Percentiles rank a stretch among this genome's conserved stretches.
Evolutionary conservation across 2,329 filamentous ascomycete genomes (phyloP).

Genomic region (Neofusicoccum laricinum): DNA sequence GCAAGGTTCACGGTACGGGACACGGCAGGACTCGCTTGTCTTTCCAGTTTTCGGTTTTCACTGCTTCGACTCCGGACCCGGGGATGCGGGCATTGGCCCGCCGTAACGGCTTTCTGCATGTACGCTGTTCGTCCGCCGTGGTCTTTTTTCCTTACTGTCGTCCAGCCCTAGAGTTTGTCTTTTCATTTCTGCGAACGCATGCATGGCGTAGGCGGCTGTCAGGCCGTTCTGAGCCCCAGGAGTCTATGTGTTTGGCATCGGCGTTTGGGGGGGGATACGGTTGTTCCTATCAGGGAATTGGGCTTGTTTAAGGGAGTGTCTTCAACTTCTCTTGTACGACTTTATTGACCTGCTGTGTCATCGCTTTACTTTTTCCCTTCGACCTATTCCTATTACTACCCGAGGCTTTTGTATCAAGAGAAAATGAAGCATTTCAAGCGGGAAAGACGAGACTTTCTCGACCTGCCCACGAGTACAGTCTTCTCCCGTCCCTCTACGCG

Average conservation of each 20-base stretch:
- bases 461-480: too few species aligned
- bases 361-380: background rate
- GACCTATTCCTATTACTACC: background rate
- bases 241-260: conserved; percentile 7
- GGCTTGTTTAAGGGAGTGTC: background rate
- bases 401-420: background rate
- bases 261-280: background rate
- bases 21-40: conserved; percentile 9
- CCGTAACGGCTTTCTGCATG: conserved; percentile 8
- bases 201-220: conserved; percentile 8
- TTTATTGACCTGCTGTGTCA: background rate
- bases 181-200: conserved; percentile 5
- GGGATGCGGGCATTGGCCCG: conserved; percentile 4
- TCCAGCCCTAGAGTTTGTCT: conserved; percentile 7
- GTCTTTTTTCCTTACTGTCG: background rate
- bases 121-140: background rate
- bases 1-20: background rate
- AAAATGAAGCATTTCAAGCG: background rate
- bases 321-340: conserved; percentile 4
- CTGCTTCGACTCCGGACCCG: conserved; percentile 4
- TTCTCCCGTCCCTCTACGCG: background rate
- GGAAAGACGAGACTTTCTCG: background rate
- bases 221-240: background rate
- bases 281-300: background rate
- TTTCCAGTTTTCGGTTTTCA: conserved; percentile 11